Evolutionary conservation across 495 filamentous ascomycete genomes (phyloP).

Genomic region (Cercophora newfieldiana): DNA sequence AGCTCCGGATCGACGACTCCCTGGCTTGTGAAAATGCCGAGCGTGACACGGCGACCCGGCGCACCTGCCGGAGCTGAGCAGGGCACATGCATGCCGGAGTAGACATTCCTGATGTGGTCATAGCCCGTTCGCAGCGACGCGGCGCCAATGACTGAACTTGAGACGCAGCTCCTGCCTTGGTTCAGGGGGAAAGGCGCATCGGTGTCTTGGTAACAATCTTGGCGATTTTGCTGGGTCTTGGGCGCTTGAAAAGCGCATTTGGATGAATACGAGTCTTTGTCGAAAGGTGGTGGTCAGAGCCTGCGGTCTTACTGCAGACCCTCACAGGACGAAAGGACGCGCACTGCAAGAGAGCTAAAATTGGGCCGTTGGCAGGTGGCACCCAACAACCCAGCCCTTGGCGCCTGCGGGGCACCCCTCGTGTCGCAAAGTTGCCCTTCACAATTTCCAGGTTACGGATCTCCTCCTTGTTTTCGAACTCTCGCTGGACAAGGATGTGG

Average conservation of each 20-base stretch:
- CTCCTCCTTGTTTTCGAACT: background rate
- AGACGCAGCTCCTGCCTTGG: background rate
- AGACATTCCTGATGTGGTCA: background rate
- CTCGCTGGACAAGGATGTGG: background rate
- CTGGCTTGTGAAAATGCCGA: background rate
- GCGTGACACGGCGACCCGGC: too few relatives aligned
- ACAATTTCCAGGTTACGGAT: background rate
- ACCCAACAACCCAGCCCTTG: background rate
- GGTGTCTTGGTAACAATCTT: conserved; percentile 1
- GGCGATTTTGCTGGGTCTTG: background rate
- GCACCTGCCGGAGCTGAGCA: too few relatives aligned
- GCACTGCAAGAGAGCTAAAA: background rate
- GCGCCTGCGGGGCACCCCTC: too few relatives aligned
- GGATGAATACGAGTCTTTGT: background rate
- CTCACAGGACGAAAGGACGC: background rate
- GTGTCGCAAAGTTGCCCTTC: background rate
- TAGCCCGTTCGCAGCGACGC: background rate
- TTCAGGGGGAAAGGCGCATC: background rate
- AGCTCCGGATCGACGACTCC: background rate
- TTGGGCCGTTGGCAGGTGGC: background rate
- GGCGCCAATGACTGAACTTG: background rate
- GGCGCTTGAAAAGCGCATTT: background rate
- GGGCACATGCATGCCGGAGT: background rate
- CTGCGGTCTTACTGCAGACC: background rate
- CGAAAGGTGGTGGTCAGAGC: background rate